Conservation (phyloP, 1,284 basidiomycete species). For the Irpex lacteus region DNA sequence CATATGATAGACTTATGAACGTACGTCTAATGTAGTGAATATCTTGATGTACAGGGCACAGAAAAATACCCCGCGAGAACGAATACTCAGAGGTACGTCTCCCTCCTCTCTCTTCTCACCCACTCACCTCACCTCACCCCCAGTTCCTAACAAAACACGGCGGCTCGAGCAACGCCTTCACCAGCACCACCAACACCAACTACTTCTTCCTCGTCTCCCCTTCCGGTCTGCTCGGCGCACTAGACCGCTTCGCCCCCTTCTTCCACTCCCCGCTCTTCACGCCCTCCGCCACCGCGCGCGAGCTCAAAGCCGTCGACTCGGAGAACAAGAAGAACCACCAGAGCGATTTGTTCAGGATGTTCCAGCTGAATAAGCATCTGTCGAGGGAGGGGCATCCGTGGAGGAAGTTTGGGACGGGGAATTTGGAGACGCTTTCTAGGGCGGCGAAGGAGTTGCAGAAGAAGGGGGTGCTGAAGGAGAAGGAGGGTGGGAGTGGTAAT, state of each 20-base stretch:
- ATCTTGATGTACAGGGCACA: slow-evolving; percentile 55
- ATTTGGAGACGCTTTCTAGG: slow-evolving; percentile 80
- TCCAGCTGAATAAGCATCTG: slow-evolving; percentile 92
- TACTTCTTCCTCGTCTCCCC: slow-evolving; percentile 94
- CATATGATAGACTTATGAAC: background rate
- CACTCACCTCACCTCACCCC: background rate
- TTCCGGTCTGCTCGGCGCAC: slow-evolving; percentile 77
- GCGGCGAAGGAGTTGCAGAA: slow-evolving; percentile 56
- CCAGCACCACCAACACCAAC: slow-evolving; percentile 91
- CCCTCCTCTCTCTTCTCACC: background rate
- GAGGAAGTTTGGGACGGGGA: slow-evolving; percentile 94
- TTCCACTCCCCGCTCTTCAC: slow-evolving; percentile 93
- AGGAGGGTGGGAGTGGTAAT: slow-evolving; percentile 21
- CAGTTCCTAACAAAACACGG: slow-evolving; percentile 90
- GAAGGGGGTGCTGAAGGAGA: slow-evolving; percentile 37
- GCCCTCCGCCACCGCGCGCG: slow-evolving; percentile 88
- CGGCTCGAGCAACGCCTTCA: slow-evolving; percentile 93
- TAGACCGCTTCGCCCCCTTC: slow-evolving; percentile 92
- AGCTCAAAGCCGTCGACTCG: slow-evolving; percentile 96
- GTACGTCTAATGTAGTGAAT: slow-evolving; percentile 10
- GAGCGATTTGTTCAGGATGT: slow-evolving; percentile 94
- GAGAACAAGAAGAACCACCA: slow-evolving; percentile 99
- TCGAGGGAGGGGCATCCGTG: slow-evolving; percentile 82
- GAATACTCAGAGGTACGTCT: slow-evolving; percentile 78
- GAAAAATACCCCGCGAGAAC: slow-evolving; percentile 88